phyloP scores from a whole-genome alignment of 768 basidiomycete genomes.

The Mycena haematopus region DNA sequence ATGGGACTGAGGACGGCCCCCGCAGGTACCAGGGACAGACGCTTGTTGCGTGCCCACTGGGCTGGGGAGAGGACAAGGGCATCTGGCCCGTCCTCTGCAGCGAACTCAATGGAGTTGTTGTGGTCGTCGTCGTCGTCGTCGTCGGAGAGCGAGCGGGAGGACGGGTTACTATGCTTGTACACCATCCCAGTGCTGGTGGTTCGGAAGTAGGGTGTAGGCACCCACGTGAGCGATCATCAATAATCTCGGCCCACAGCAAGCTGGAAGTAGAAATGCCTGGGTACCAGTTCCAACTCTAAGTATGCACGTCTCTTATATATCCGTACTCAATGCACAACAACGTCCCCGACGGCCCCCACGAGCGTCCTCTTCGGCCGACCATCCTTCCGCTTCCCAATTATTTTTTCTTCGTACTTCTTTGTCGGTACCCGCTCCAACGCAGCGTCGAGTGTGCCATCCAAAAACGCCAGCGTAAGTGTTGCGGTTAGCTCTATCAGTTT shows the following conservation, averaged over 20 bases:
- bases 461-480: conserved; percentile 48
- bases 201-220: conserved; percentile 27
- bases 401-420: conserved; percentile 44
- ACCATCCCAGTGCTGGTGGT: conserved; percentile 42
- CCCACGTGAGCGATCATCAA: too few species aligned
- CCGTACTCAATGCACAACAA: conserved; percentile 41
- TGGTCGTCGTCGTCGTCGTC: conserved; percentile 67
- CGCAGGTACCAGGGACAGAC: conserved; percentile 30
- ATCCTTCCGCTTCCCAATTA: conserved; percentile 51
- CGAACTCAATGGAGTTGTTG: conserved; percentile 48
- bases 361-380: conserved; percentile 52
- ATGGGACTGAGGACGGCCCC: conserved; percentile 59
- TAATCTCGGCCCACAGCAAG: too few species aligned
- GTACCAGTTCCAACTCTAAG: too few species aligned
- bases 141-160: conserved; percentile 80
- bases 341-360: conserved; percentile 49
- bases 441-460: conserved; percentile 48
- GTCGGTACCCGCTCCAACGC: conserved; percentile 38
- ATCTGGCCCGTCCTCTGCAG: conserved; percentile 55
- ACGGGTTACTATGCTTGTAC: conserved; percentile 68
- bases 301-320: too few species aligned
- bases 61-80: conserved; percentile 63
- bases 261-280: too few species aligned
- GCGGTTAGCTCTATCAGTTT: conserved; percentile 44
- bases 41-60: conserved; percentile 61